These are phyloP conservation scores for Tubosaeta sp. DNA, from an alignment of 768 basidiomycete species.

Conservation along the genomic window DNA sequence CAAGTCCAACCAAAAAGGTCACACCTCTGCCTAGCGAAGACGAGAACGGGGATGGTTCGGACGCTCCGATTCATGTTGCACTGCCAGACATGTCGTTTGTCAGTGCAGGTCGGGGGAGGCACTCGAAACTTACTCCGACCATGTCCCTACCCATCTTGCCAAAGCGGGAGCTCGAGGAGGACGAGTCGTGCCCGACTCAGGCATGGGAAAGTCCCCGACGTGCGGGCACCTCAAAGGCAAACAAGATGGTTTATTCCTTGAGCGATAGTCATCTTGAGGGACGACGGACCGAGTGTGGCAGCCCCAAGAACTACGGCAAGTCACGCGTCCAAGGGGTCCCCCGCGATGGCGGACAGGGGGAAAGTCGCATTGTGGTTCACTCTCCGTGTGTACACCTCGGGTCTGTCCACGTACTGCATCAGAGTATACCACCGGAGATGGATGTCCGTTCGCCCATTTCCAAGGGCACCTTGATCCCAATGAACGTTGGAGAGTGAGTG, in stretches of 20 bases:
- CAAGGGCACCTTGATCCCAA: constrained; percentile 22
- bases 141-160: constrained; percentile 17
- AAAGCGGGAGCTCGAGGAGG: not conserved
- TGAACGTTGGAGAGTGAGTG: constrained; percentile 20
- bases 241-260: not conserved
- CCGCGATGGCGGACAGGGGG: constrained; percentile 7
- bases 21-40: not conserved
- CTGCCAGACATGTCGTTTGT: constrained; percentile 13
- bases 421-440: constrained; percentile 6
- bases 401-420: constrained; percentile 12
- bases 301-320: constrained; percentile 6
- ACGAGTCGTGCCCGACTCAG: not conserved
- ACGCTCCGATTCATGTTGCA: not conserved
- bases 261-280: constrained; percentile 1
- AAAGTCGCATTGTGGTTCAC: constrained; percentile 16
- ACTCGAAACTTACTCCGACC: constrained; percentile 15
- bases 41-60: not conserved
- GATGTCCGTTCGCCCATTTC: constrained; percentile 30
- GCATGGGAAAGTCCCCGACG: not conserved
- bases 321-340: constrained; percentile 24
- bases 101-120: constrained; percentile 19
- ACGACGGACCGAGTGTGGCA: not conserved
- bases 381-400: constrained; percentile 11
- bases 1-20: constrained; percentile 19
- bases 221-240: constrained; percentile 3